Percentiles rank a stretch among this genome's conserved stretches.
phyloP scores from a whole-genome alignment of 2,329 filamentous ascomycete genomes.

The Pseudocercospora vitis region DNA sequence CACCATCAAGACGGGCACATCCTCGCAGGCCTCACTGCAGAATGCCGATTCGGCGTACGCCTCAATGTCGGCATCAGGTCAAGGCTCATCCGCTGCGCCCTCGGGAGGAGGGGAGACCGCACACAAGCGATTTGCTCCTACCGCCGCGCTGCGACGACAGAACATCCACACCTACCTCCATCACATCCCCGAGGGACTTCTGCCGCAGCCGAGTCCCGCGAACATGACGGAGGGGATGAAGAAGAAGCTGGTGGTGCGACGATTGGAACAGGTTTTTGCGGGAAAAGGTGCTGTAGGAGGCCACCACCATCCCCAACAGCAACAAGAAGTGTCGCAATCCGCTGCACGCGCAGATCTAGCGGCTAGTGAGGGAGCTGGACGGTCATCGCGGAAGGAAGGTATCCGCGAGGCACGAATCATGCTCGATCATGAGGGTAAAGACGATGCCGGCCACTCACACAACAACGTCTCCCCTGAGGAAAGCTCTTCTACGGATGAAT shows the following conservation, averaged over 20 bases:
- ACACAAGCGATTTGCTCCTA: slow-evolving; percentile 23
- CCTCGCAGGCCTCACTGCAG: slow-evolving; percentile 54
- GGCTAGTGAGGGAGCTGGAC: slow-evolving; percentile 44
- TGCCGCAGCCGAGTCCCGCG: slow-evolving; percentile 56
- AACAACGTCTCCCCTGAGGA: slow-evolving; percentile 8
- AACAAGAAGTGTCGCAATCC: slow-evolving; percentile 58
- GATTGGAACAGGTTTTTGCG: slow-evolving; percentile 79
- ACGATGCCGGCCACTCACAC: slow-evolving; percentile 20
- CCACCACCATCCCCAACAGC: slow-evolving; percentile 54
- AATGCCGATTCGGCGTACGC: slow-evolving; percentile 60
- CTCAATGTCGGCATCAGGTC: slow-evolving; percentile 56
- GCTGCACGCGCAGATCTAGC: slow-evolving; percentile 50
- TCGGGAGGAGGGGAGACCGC: slow-evolving; percentile 38
- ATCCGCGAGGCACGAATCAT: slow-evolving; percentile 50
- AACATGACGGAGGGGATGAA: slow-evolving; percentile 69
- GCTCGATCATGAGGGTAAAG: slow-evolving; percentile 32
- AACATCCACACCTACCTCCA: slow-evolving; percentile 70
- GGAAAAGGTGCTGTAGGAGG: slow-evolving; percentile 58
- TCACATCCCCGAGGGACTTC: slow-evolving; percentile 68
- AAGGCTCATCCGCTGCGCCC: slow-evolving; percentile 42
- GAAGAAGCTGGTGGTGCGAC: slow-evolving; percentile 73
- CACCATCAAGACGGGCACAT: slow-evolving; percentile 57
- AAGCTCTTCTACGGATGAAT: slow-evolving; percentile 10
- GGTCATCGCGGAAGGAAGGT: slow-evolving; percentile 42
- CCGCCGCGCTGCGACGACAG: slow-evolving; percentile 47